Conservation (phyloP, 179 eudicot genomes). For the Gypsophila paniculata region DNA sequence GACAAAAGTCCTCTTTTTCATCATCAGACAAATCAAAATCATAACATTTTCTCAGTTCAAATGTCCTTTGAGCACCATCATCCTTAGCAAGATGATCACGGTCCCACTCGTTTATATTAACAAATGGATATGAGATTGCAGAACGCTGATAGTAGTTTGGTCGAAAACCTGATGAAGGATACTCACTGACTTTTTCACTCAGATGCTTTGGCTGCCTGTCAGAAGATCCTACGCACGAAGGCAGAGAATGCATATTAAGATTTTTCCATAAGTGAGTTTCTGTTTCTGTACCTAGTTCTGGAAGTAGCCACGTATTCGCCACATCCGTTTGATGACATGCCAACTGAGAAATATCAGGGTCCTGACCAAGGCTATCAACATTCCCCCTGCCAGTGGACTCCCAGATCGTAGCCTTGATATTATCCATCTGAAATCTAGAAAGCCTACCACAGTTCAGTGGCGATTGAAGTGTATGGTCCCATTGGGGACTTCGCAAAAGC, state of each 20-base stretch:
- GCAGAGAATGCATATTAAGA: slow-evolving; percentile 25
- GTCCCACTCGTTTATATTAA: slow-evolving; percentile 26
- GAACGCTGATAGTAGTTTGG: slow-evolving; percentile 28
- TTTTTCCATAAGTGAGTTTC: slow-evolving; percentile 26
- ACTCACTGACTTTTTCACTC: slow-evolving; percentile 21
- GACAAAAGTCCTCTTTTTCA: slow-evolving; percentile 30
- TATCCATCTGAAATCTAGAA: slow-evolving; percentile 31
- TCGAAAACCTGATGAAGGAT: slow-evolving; percentile 27
- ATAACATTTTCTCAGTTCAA: slow-evolving; percentile 21
- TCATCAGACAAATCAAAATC: slow-evolving; percentile 24
- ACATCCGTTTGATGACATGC: slow-evolving; percentile 25
- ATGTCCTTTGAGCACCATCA: slow-evolving; percentile 28
- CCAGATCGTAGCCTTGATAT: slow-evolving; percentile 26
- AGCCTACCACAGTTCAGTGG: slow-evolving; percentile 29
- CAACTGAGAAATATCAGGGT: slow-evolving; percentile 25
- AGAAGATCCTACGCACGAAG: slow-evolving; percentile 17
- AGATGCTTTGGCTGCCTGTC: slow-evolving; percentile 24
- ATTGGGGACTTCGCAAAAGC: slow-evolving; percentile 35
- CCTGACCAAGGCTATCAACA: slow-evolving; percentile 27
- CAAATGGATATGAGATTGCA: slow-evolving; percentile 29
- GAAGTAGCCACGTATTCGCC: slow-evolving; percentile 27
- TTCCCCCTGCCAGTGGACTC: slow-evolving; percentile 29
- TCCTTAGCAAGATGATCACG: slow-evolving; percentile 26
- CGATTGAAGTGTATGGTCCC: slow-evolving; percentile 31
- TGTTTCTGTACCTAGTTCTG: slow-evolving; percentile 20